A percentile compares a stretch with the other conserved stretches of the same genome.
Conservation (phyloP, 352 stramenopile species). For the Phytophthora chlamydospora region DNA sequence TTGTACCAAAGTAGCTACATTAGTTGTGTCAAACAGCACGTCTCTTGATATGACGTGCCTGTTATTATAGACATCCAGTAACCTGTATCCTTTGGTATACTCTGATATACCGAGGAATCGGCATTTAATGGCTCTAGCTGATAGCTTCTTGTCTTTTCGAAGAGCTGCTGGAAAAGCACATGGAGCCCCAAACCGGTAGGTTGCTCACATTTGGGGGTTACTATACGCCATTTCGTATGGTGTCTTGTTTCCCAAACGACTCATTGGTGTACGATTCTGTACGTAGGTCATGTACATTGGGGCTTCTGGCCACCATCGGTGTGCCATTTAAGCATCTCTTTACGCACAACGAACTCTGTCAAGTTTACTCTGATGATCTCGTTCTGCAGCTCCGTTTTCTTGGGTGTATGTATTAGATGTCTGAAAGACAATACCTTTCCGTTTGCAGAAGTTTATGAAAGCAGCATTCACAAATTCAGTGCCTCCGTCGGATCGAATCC, state of each 20-base stretch:
- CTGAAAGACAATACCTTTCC: slow-evolving; percentile 1
- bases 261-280: slow-evolving; percentile 17
- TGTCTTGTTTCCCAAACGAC: slow-evolving; percentile 1
- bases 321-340: slow-evolving; percentile 2
- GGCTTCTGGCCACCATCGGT: slow-evolving; percentile 10
- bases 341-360: slow-evolving; percentile 4
- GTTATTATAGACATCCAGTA: slow-evolving; percentile 5
- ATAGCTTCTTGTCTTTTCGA: slow-evolving; percentile 8
- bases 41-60: slow-evolving; percentile 1
- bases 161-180: slow-evolving; percentile 7
- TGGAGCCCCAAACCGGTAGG: slow-evolving; percentile 4
- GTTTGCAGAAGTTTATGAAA: slow-evolving; percentile 2
- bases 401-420: slow-evolving; percentile 5
- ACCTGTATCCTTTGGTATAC: background rate
- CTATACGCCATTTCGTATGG: slow-evolving; percentile 7
- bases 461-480: slow-evolving; percentile 9
- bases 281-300: slow-evolving; percentile 14
- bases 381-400: slow-evolving; percentile 4
- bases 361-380: slow-evolving; percentile 6
- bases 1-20: background rate
- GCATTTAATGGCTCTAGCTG: slow-evolving; percentile 9
- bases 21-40: slow-evolving; percentile 6
- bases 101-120: slow-evolving; percentile 9
- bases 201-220: background rate
- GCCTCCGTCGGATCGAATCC: slow-evolving; percentile 7